Evolutionary conservation across 192 early-diverging fungal species (phyloP).

Genomic region (Coemansia sp.): DNA sequence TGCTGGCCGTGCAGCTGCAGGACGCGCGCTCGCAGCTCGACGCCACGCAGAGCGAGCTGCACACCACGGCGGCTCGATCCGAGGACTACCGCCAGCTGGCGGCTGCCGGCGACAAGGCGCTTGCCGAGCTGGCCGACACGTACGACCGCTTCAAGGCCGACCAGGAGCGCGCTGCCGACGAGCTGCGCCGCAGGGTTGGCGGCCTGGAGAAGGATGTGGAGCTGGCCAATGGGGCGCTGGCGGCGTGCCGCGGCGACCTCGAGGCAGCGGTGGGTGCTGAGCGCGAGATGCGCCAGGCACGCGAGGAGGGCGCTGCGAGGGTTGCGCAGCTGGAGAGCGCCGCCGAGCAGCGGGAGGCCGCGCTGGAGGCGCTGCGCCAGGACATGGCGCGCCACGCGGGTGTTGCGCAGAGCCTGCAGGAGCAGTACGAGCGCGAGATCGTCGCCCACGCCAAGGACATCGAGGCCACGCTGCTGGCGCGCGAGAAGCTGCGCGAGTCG

Average conservation of each 20-base stretch:
- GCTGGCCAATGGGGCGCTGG: conserved; percentile 27
- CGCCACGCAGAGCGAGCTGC: conserved; percentile 45
- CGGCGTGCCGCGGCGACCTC: conserved; percentile 19
- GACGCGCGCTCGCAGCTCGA: conserved; percentile 59
- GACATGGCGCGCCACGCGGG: conserved; percentile 59
- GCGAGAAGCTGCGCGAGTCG: conserved; percentile 43
- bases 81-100: conserved; percentile 51
- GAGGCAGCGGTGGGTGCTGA: conserved; percentile 45
- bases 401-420: conserved; percentile 56
- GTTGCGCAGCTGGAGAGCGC: conserved; percentile 21
- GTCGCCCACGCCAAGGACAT: conserved; percentile 62
- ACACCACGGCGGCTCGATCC: conserved; percentile 21
- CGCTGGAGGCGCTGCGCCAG: conserved; percentile 46
- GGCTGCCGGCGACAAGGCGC: conserved; percentile 60
- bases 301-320: conserved; percentile 31
- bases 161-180: conserved; percentile 40
- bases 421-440: conserved; percentile 71
- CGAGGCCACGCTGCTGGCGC: conserved; percentile 46
- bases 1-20: conserved; percentile 54
- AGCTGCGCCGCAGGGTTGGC: conserved; percentile 25
- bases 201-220: conserved; percentile 33
- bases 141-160: conserved; percentile 69
- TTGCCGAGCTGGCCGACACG: conserved; percentile 61
- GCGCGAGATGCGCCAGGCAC: conserved; percentile 50
- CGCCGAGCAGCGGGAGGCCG: conserved; percentile 8